phyloP scores from a whole-genome alignment of 1,139 yeast species.

The Protomyces lactucae-debilis region DNA sequence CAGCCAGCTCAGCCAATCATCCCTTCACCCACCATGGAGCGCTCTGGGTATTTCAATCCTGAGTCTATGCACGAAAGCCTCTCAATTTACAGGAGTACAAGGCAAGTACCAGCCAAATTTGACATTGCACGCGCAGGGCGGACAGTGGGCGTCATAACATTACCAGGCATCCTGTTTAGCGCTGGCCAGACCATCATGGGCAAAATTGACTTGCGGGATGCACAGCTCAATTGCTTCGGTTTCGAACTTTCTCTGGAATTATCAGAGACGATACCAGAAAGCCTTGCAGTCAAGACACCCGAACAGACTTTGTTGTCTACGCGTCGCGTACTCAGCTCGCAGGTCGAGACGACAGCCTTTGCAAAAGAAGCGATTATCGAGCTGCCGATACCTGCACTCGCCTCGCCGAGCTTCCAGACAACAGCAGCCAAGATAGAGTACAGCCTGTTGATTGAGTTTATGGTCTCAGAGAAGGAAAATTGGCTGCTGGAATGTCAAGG shows the following conservation, averaged over 20 bases:
- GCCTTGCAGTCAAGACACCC: neutral
- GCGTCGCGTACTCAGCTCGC: neutral
- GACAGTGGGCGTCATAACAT: slow-evolving; percentile 5
- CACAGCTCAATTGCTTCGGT: slow-evolving; percentile 5
- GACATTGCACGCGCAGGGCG: slow-evolving; percentile 9
- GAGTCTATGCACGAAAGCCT: neutral
- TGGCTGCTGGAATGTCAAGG: neutral
- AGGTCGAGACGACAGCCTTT: neutral
- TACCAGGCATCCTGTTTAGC: neutral
- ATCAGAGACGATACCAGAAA: neutral
- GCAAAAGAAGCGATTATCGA: neutral
- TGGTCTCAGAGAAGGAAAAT: neutral
- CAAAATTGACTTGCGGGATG: neutral
- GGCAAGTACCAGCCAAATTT: neutral
- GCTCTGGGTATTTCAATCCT: neutral
- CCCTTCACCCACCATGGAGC: slow-evolving; percentile 10
- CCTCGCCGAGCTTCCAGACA: slow-evolving; percentile 4
- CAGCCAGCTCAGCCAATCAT: neutral
- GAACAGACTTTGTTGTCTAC: slow-evolving; percentile 1
- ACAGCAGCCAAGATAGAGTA: neutral
- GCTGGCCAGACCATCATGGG: slow-evolving; percentile 5
- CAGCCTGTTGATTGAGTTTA: slow-evolving; percentile 3
- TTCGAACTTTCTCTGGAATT: slow-evolving; percentile 3
- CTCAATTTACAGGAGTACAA: neutral
- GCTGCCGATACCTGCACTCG: slow-evolving; percentile 2